Conservation (phyloP, 345 rosid genomes). For the Leavenworthia alabamica region DNA sequence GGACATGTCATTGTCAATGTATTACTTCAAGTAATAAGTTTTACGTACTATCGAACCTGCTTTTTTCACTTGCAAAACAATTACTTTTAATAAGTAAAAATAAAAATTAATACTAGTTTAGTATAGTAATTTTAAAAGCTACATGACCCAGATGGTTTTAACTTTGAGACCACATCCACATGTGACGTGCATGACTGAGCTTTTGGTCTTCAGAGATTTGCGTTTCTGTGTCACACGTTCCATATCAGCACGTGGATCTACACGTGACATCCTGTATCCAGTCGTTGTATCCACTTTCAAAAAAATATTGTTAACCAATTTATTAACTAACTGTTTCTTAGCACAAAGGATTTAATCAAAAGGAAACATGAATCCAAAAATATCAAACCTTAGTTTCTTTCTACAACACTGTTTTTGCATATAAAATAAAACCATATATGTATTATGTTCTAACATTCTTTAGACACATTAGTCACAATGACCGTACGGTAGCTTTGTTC, state of each 20-base stretch:
- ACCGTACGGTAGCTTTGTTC: constrained; percentile 64
- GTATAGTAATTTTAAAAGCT: constrained; percentile 2
- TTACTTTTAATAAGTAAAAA: not conserved
- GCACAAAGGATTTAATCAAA: not conserved
- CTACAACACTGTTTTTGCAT: constrained; percentile 8
- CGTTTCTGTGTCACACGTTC: constrained; percentile 16
- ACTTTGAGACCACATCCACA: constrained; percentile 26
- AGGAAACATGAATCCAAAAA: constrained; percentile 10
- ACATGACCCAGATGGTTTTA: constrained; percentile 20
- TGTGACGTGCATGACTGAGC: constrained; percentile 23
- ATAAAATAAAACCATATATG: not conserved
- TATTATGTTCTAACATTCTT: constrained; percentile 13
- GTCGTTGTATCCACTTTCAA: not conserved
- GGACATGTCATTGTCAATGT: not conserved
- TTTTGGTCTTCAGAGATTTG: constrained; percentile 3
- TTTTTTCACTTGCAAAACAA: not conserved
- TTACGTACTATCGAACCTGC: not conserved
- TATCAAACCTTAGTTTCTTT: not conserved
- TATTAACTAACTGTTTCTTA: not conserved
- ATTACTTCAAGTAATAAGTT: not conserved
- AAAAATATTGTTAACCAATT: not conserved
- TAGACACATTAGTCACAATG: no score
- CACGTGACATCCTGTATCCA: constrained; percentile 12
- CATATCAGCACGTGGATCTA: constrained; percentile 18
- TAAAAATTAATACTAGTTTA: no score